A percentile compares a stretch with the other conserved stretches of the same genome.
These are phyloP conservation scores for Vaccinium vitisidaea DNA, from an alignment of 148 eudicot species.

Conservation along the genomic window DNA sequence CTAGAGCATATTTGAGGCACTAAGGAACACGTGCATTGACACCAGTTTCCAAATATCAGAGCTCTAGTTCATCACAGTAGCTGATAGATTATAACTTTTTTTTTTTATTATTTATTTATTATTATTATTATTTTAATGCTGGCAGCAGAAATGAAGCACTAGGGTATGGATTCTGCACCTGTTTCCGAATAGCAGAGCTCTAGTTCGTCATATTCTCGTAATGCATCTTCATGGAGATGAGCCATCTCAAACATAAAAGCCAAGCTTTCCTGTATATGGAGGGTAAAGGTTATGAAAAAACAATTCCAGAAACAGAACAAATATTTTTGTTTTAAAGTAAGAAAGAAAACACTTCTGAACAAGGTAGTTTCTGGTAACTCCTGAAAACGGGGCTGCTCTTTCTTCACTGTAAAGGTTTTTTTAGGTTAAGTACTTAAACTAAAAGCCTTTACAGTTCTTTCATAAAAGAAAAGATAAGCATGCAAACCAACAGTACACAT, in stretches of 20 bases:
- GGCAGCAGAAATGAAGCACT: slow-evolving; percentile 5
- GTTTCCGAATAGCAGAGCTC: slow-evolving; percentile 95
- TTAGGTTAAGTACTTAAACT: not conserved
- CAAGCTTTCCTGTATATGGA: slow-evolving; percentile 75
- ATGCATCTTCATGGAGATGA: slow-evolving; percentile 94
- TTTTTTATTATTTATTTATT: not conserved
- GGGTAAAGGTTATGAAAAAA: slow-evolving; percentile 16
- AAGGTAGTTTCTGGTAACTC: not conserved
- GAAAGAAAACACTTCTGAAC: slow-evolving; percentile 8
- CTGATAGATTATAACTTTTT: not conserved
- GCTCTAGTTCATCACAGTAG: slow-evolving; percentile 74
- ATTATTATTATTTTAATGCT: not conserved
- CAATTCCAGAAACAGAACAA: not conserved
- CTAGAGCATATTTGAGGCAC: slow-evolving; percentile 4
- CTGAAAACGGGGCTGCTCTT: not conserved
- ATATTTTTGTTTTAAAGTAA: not conserved
- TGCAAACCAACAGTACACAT: slow-evolving; percentile 8
- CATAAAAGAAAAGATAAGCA: slow-evolving; percentile 1
- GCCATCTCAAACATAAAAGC: slow-evolving; percentile 98
- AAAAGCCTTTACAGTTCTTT: not conserved
- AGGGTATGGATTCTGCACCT: slow-evolving; percentile 43
- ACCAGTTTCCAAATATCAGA: slow-evolving; percentile 93
- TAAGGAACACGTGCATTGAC: slow-evolving; percentile 12
- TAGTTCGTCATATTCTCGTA: slow-evolving; percentile 94
- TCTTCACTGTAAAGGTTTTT: not conserved